phyloP scores from a whole-genome alignment of 805 yeast species.

The Lachancea fermentati region DNA sequence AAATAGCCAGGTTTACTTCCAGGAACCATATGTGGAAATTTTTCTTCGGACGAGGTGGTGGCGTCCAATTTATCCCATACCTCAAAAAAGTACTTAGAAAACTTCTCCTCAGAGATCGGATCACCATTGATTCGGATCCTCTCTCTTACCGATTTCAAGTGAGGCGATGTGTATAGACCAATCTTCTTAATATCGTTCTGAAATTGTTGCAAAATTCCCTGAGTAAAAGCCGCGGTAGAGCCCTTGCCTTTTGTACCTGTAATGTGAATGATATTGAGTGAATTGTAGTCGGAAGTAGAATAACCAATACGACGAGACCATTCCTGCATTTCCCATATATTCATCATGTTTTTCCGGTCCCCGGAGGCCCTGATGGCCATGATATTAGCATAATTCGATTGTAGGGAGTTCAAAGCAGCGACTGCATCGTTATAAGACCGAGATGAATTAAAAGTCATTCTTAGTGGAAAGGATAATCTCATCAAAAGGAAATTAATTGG shows the following conservation, averaged over 20 bases:
- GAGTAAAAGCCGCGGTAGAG: conserved; percentile 91
- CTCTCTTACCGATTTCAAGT: conserved; percentile 86
- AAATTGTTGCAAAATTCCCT: conserved; percentile 71
- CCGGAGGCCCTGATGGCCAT: conserved; percentile 77
- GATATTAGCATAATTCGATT: conserved; percentile 84
- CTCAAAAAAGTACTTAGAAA: conserved; percentile 87
- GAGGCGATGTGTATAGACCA: conserved; percentile 96
- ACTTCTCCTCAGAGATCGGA: conserved; percentile 75
- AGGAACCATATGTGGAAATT: conserved; percentile 69
- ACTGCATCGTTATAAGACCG: conserved; percentile 64
- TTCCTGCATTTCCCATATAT: conserved; percentile 81
- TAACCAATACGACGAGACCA: conserved; percentile 72
- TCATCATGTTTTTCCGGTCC: conserved; percentile 53
- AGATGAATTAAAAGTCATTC: conserved; percentile 6
- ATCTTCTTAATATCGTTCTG: conserved; percentile 43
- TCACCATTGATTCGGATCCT: conserved; percentile 81
- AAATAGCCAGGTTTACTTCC: conserved; percentile 87
- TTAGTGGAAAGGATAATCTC: conserved; percentile 7
- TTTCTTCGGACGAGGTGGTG: conserved; percentile 47
- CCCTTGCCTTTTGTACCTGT: conserved; percentile 99
- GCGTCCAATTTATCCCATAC: conserved; percentile 78
- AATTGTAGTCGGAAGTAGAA: conserved; percentile 59
- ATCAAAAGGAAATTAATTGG: conserved; percentile 1
- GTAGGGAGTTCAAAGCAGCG: conserved; percentile 74
- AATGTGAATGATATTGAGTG: conserved; percentile 76